These are phyloP conservation scores for Phlyctochytrium bullatum DNA, from an alignment of 192 early-diverging fungal species.

Conservation along the genomic window DNA sequence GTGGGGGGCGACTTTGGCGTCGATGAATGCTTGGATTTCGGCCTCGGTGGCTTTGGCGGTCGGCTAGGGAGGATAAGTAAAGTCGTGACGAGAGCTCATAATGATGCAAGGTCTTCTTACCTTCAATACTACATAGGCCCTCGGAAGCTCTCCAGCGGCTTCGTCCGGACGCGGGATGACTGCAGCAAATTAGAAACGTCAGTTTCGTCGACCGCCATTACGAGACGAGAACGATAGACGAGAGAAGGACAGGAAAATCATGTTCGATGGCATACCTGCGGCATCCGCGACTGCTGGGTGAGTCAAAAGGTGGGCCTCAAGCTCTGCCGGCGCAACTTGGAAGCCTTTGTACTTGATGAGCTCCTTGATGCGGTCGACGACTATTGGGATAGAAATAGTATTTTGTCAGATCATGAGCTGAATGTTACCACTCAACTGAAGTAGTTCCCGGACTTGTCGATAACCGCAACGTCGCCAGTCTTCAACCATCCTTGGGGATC, in stretches of 20 bases:
- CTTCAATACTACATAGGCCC: slow-evolving; percentile 72
- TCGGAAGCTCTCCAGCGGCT: slow-evolving; percentile 63
- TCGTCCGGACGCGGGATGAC: slow-evolving; percentile 40
- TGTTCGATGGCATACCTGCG: slow-evolving; percentile 22
- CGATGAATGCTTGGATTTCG: slow-evolving; percentile 58
- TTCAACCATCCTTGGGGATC: slow-evolving; percentile 75
- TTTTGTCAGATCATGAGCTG: neutral
- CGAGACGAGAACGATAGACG: neutral
- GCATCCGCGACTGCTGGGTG: slow-evolving; percentile 64
- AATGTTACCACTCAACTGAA: slow-evolving; percentile 10
- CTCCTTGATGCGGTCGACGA: slow-evolving; percentile 82
- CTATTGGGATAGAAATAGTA: slow-evolving; percentile 30
- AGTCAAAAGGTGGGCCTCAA: slow-evolving; percentile 71
- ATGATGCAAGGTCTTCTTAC: neutral
- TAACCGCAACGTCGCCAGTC: slow-evolving; percentile 74
- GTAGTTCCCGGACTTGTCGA: slow-evolving; percentile 64
- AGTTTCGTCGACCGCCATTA: no score
- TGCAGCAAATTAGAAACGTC: no score
- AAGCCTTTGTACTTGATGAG: slow-evolving; percentile 91
- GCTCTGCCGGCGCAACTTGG: slow-evolving; percentile 83
- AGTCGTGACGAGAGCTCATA: neutral
- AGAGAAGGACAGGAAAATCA: neutral
- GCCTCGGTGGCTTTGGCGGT: slow-evolving; percentile 29
- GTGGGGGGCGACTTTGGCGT: slow-evolving; percentile 62
- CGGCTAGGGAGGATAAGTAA: slow-evolving; percentile 6